These are phyloP conservation scores for Thermomucor indicae-seudaticae DNA, from an alignment of 371 early-diverging fungal genomes.

Conservation along the genomic window DNA sequence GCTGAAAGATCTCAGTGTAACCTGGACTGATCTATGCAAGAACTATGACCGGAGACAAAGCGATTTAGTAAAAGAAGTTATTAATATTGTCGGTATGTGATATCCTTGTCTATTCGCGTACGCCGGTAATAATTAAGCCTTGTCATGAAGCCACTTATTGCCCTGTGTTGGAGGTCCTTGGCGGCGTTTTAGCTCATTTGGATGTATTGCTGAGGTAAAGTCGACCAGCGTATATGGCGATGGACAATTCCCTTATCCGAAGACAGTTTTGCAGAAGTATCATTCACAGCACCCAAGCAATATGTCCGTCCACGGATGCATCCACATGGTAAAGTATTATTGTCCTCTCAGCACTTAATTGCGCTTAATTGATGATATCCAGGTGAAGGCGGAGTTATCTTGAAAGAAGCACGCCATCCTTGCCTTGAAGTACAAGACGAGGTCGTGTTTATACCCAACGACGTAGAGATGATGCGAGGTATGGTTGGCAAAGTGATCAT, in stretches of 20 bases:
- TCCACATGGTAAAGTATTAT: constrained; percentile 31
- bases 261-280: constrained; percentile 80
- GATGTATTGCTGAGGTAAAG: constrained; percentile 76
- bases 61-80: constrained; percentile 79
- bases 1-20: constrained; percentile 53
- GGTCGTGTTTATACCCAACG: constrained; percentile 92
- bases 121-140: constrained; percentile 2
- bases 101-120: too few relatives aligned
- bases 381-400: constrained; percentile 60
- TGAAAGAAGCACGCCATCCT: constrained; percentile 84
- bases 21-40: constrained; percentile 44
- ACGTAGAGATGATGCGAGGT: constrained; percentile 73
- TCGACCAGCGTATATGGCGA: background rate
- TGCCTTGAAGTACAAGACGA: constrained; percentile 93
- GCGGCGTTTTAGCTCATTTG: constrained; percentile 73
- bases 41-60: constrained; percentile 70
- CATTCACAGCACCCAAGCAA: constrained; percentile 78
- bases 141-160: constrained; percentile 65
- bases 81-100: constrained; percentile 74
- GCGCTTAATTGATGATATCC: background rate
- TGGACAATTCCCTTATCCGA: too few relatives aligned
- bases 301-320: constrained; percentile 78
- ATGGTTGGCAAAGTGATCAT: constrained; percentile 10
- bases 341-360: background rate
- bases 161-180: constrained; percentile 74